Percentiles rank a stretch among this genome's conserved stretches.
Evolutionary conservation across 257 asterid genomes (phyloP).

Genomic region (Cynanchum wilfordii): DNA sequence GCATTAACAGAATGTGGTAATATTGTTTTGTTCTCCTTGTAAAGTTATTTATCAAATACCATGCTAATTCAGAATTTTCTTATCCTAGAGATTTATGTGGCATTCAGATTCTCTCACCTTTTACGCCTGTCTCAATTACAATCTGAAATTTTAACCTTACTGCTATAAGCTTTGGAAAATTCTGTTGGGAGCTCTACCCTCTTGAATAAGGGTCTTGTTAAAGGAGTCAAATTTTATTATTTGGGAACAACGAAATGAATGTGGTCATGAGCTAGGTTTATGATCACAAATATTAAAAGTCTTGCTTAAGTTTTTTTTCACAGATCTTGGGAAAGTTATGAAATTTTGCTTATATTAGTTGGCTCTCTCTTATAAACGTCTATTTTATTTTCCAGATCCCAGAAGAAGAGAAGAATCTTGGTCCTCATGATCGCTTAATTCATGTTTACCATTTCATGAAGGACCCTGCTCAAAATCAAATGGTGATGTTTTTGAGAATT

Average conservation of each 20-base stretch:
- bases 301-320: neutral
- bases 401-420: conserved; percentile 25
- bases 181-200: neutral
- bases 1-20: too few species aligned
- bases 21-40: neutral
- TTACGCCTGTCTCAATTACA: neutral
- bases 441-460: conserved; percentile 21
- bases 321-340: neutral
- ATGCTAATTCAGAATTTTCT: neutral
- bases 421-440: conserved; percentile 21
- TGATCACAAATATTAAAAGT: neutral
- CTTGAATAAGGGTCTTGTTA: neutral
- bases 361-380: neutral
- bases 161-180: neutral
- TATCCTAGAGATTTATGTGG: neutral
- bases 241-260: neutral
- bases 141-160: neutral
- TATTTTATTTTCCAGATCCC: conserved; percentile 15
- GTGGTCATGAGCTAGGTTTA: neutral
- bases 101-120: neutral
- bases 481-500: conserved; percentile 4
- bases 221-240: neutral
- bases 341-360: neutral
- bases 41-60: neutral
- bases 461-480: conserved; percentile 19